Conservation (phyloP, 1,139 yeast species). For the Pichia sp. region DNA sequence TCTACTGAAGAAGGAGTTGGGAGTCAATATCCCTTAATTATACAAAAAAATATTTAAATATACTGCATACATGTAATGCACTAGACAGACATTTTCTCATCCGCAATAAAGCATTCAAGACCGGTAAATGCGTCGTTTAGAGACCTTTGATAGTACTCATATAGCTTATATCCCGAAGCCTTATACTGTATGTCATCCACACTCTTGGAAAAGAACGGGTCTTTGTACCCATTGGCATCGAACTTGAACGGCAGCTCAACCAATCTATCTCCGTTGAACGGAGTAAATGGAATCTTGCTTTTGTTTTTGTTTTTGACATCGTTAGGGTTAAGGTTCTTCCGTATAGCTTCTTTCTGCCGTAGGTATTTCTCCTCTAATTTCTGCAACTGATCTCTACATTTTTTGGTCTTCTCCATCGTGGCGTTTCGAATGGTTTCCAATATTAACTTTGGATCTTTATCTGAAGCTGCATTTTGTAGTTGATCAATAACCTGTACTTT, state of each 20-base stretch:
- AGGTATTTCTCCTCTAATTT: constrained; percentile 45
- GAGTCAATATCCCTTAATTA: background rate
- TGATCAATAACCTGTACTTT: constrained; percentile 68
- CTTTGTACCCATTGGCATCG: constrained; percentile 42
- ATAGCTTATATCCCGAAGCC: constrained; percentile 83
- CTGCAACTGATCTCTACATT: constrained; percentile 63
- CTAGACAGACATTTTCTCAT: constrained; percentile 44
- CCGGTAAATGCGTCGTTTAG: constrained; percentile 89
- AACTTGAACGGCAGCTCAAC: constrained; percentile 36
- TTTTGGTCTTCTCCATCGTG: constrained; percentile 61
- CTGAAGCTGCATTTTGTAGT: constrained; percentile 51
- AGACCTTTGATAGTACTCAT: constrained; percentile 67
- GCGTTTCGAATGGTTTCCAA: constrained; percentile 55
- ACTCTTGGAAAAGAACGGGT: constrained; percentile 55
- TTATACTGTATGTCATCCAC: constrained; percentile 63
- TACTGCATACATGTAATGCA: background rate
- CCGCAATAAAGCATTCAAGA: constrained; percentile 70
- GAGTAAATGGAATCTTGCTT: constrained; percentile 71
- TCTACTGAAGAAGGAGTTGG: constrained; percentile 50
- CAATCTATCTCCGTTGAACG: constrained; percentile 87
- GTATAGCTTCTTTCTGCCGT: constrained; percentile 41
- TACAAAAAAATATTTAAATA: no score
- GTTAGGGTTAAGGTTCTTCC: constrained; percentile 30
- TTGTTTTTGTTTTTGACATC: constrained; percentile 27
- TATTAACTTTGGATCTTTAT: constrained; percentile 43